Conservation (phyloP, 2,329 filamentous ascomycete genomes). For the Macrophomina phaseolina region DNA sequence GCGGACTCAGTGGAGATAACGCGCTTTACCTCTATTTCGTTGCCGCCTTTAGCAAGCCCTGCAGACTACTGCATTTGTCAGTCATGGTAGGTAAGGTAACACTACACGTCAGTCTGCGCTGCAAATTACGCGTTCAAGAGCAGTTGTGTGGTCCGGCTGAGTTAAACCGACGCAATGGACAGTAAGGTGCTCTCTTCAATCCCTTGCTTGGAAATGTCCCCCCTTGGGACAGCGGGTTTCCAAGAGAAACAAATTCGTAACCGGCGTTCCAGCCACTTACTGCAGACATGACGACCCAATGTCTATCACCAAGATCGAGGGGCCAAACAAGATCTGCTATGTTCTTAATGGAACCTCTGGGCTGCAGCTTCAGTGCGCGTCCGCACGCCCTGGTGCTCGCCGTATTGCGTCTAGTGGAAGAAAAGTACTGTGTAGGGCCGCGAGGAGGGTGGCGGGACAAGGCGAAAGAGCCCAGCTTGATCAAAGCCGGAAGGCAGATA, state of each 20-base stretch:
- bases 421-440: not conserved
- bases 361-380: not conserved
- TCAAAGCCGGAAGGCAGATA: not conserved
- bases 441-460: not conserved
- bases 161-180: not conserved
- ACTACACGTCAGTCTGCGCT: not conserved
- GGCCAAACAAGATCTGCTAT: not conserved
- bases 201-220: not conserved
- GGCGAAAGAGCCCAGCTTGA: not conserved
- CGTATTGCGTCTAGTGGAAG: not conserved
- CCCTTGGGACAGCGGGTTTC: not conserved
- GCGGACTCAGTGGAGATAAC: not conserved
- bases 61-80: not conserved
- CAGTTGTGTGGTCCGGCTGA: not conserved
- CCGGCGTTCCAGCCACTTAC: constrained; percentile 4
- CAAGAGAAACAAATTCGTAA: not conserved
- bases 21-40: not conserved
- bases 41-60: not conserved
- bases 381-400: not conserved
- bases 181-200: not conserved
- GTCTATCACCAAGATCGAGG: constrained; percentile 4
- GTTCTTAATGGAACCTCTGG: not conserved
- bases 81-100: not conserved
- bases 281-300: constrained; percentile 3
- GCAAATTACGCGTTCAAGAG: not conserved